Evolutionary conservation across 495 filamentous ascomycete species (phyloP).

Genomic region (Talaromyces nanjingensis): DNA sequence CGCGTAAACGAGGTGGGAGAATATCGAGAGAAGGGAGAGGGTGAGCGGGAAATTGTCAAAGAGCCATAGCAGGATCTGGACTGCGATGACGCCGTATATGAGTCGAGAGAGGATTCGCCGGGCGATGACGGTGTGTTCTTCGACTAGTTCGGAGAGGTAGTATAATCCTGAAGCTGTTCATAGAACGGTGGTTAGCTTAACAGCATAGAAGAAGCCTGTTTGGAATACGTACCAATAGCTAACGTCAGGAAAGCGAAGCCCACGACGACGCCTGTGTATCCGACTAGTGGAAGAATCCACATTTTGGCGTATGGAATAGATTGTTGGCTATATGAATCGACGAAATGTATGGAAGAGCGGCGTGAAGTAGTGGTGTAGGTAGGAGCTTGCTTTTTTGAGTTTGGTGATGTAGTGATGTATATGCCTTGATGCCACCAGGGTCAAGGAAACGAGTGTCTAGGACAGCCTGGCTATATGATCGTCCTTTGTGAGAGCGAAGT

Average conservation of each 20-base stretch:
- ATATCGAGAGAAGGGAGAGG: conserved; percentile 67
- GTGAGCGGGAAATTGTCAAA: conserved; percentile 78
- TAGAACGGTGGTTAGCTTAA: background rate
- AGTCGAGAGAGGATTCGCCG: conserved; percentile 75
- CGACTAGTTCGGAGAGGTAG: conserved; percentile 95
- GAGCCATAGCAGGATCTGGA: conserved; percentile 67
- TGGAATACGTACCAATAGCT: conserved; percentile 63
- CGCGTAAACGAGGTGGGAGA: conserved; percentile 79
- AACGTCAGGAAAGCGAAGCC: conserved; percentile 92
- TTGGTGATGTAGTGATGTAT: background rate
- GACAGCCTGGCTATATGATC: background rate
- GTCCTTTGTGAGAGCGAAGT: background rate
- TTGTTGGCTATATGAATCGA: conserved; percentile 1
- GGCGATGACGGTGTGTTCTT: conserved; percentile 91
- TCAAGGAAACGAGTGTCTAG: background rate
- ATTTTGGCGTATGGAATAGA: conserved; percentile 37
- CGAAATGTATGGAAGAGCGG: background rate
- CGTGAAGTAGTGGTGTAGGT: background rate
- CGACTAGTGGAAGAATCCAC: conserved; percentile 88
- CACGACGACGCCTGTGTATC: conserved; percentile 78
- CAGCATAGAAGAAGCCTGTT: background rate
- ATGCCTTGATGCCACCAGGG: background rate
- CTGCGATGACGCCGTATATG: conserved; percentile 74
- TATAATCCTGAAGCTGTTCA: conserved; percentile 83
- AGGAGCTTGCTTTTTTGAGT: background rate